Conservation (phyloP, 1,284 basidiomycete genomes). For the Singerocomus rubriflavus region DNA sequence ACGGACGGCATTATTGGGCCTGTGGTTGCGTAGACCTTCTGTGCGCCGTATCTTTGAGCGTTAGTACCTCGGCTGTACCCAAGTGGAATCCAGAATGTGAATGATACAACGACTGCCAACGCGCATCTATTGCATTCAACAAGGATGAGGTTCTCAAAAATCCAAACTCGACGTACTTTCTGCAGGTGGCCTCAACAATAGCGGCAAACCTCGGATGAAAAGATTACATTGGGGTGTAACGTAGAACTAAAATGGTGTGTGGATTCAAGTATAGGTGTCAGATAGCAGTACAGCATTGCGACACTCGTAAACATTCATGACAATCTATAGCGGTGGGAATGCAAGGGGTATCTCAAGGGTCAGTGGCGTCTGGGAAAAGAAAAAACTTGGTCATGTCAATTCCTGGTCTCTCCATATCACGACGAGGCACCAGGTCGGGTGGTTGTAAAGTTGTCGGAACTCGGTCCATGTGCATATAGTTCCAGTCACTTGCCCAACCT, state of each 20-base stretch:
- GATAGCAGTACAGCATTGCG: neutral
- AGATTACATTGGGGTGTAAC: constrained; percentile 17
- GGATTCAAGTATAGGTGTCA: constrained; percentile 4
- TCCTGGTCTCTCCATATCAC: constrained; percentile 6
- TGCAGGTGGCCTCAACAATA: neutral
- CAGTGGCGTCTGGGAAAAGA: constrained; percentile 14
- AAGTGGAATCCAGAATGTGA: too few species aligned
- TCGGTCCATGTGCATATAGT: constrained; percentile 10
- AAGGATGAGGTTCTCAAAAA: neutral
- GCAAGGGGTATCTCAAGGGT: neutral
- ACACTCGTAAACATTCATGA: constrained; percentile 1
- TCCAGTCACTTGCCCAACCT: constrained; percentile 26
- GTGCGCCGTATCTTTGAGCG: too few species aligned
- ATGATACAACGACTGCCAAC: too few species aligned
- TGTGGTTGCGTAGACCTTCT: too few species aligned
- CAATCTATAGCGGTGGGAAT: constrained; percentile 1
- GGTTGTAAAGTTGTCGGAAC: neutral
- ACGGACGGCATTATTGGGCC: too few species aligned
- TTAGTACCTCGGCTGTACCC: too few species aligned
- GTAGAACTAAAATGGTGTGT: constrained; percentile 17
- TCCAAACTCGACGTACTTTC: neutral
- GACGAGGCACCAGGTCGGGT: constrained; percentile 4
- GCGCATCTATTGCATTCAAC: neutral
- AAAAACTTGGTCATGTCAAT: constrained; percentile 4
- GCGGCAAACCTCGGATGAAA: neutral